Evolutionary conservation across 768 basidiomycete species (phyloP), one percentile per base, ranked within the genome.

Genomic region (Mycena polygramma): DNA sequence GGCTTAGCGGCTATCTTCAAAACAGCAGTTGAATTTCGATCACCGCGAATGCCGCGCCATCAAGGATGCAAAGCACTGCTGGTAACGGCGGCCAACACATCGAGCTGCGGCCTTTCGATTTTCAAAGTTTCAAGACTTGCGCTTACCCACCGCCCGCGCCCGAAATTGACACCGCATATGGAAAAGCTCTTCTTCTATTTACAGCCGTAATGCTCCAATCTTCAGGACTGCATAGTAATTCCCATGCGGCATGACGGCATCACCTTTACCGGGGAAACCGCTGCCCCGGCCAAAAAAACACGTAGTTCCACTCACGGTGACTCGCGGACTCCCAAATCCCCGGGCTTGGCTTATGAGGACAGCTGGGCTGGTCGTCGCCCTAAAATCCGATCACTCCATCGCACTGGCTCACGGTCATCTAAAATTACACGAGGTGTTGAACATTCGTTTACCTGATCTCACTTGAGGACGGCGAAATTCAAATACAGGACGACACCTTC

Each of bases 381-480:
- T 35, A 62, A 68, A 68, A 36, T 11, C 57, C 68, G 68, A 69
- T 69, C 68, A 63, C 24, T 63, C 10, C 39, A 53, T 58, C 55
- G 46, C 39, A 52, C 52, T 55, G 17, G 13, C 41, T 5, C 43
- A 17, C 19, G 51, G 41, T 7, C 51, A 43, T n/a, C 57, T 53
- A 67, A 46, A 68, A 57, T 65, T 45, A 59, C 22, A 22, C 26
- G 19, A 22, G 20, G 26, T 8, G 26, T 54, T 37, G 9, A 54
- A 53, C 55, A 52, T 30, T 45, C 49, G 39, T 55, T 49, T 39
- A 49, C 39, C 52, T 52, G 51, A 43, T 59, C 43, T 35, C 37
- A 63, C 57, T 51, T 39, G 43, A 13, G 30, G 26, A 14, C 26
- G 19, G 26, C 26, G 37, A 19, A 7, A 11, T 68, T 55, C 68